A percentile compares a stretch with the other conserved stretches of the same genome.
These are phyloP conservation scores for Aschersonia sp. DNA, from an alignment of 2,329 filamentous ascomycete genomes.

Conservation along the genomic window DNA sequence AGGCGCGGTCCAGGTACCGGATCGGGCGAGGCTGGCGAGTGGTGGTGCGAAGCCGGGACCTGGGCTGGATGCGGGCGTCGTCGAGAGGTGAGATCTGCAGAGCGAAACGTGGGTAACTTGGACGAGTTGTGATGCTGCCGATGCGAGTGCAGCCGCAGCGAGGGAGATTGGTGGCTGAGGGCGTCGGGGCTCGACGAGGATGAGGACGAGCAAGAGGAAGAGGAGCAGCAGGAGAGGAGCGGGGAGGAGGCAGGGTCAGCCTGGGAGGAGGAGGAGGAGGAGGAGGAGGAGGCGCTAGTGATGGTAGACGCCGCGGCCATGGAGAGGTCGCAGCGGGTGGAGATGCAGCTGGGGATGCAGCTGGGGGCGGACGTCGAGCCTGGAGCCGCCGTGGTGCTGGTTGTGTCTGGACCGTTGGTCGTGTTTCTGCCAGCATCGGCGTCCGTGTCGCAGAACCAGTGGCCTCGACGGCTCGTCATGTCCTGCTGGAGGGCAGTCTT, in stretches of 20 bases:
- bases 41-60: slow-evolving; percentile 3
- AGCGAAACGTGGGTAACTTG: slow-evolving; percentile 39
- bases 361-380: background rate
- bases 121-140: slow-evolving; percentile 39
- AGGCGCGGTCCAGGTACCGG: slow-evolving; percentile 7
- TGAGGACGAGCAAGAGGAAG: background rate
- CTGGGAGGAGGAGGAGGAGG: background rate
- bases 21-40: slow-evolving; percentile 14
- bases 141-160: slow-evolving; percentile 24
- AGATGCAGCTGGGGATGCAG: background rate
- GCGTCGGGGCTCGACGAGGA: background rate
- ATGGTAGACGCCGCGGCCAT: too few species aligned
- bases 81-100: slow-evolving; percentile 23
- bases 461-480: background rate
- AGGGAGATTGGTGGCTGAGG: background rate
- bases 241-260: background rate
- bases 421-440: background rate
- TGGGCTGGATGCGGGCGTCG: slow-evolving; percentile 1
- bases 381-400: background rate
- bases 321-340: background rate
- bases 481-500: background rate
- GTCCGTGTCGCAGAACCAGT: too few species aligned
- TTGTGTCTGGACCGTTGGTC: background rate
- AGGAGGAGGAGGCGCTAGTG: background rate
- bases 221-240: background rate